These are phyloP conservation scores for Elaphomyces granulatus DNA, from an alignment of 495 filamentous ascomycete genomes.

Conservation along the genomic window DNA sequence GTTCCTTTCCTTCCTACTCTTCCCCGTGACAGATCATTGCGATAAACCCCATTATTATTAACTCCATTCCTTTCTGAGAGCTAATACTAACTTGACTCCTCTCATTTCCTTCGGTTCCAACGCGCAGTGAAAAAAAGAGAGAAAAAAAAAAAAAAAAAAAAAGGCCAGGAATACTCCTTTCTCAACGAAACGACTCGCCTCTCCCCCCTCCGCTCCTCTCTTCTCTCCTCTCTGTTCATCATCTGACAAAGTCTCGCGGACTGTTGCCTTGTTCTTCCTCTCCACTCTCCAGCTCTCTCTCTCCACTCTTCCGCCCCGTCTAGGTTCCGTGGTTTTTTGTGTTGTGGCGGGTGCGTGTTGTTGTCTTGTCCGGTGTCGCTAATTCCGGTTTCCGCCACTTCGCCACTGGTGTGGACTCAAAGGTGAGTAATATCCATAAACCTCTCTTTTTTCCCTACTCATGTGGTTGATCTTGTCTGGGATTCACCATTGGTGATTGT, in stretches of 20 bases:
- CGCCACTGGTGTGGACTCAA: neutral
- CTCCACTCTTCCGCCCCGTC: neutral
- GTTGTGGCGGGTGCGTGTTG: neutral
- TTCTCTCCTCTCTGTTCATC: slow-evolving; percentile 1
- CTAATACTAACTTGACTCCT: no score
- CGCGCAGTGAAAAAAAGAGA: no score
- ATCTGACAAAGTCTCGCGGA: no score
- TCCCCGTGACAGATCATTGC: no score
- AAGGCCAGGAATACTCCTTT: no score
- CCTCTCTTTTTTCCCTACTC: neutral
- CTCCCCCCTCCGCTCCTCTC: neutral
- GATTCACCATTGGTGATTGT: no score
- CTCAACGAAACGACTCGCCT: slow-evolving; percentile 1
- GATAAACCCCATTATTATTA: no score
- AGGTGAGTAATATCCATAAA: slow-evolving; percentile 1
- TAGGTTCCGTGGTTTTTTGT: neutral
- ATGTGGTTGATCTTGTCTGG: neutral
- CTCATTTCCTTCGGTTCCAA: no score
- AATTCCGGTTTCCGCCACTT: slow-evolving; percentile 1
- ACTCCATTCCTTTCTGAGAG: no score
- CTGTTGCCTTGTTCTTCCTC: no score
- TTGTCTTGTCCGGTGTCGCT: slow-evolving; percentile 2
- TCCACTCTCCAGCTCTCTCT: neutral
- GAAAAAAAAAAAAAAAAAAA: no score
- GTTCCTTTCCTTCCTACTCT: no score